Evolutionary conservation across 768 basidiomycete genomes (phyloP).

Genomic region (Leccinum disarticulatum): DNA sequence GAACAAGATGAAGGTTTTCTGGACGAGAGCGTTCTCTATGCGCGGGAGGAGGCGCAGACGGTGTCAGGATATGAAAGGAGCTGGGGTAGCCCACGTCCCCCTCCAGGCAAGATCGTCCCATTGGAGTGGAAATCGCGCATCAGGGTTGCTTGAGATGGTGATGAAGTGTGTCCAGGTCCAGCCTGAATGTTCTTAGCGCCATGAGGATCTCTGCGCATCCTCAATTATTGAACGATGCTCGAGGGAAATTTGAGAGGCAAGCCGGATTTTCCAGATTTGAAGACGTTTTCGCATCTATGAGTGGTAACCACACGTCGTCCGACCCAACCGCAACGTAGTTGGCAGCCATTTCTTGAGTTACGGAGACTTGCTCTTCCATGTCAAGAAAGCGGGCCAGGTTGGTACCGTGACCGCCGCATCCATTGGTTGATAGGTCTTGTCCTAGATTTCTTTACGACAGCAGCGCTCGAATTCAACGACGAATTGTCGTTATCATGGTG

Average conservation of each 20-base stretch:
- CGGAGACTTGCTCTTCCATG: too few species aligned
- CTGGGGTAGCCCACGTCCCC: constrained; percentile 5
- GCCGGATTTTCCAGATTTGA: too few species aligned
- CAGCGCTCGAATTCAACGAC: too few species aligned
- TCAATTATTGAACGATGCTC: constrained; percentile 14
- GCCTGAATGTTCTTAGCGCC: constrained; percentile 15
- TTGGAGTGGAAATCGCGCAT: not conserved
- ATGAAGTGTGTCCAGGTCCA: constrained; percentile 19
- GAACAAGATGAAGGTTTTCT: not conserved
- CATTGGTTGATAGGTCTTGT: too few species aligned
- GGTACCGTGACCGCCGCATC: too few species aligned
- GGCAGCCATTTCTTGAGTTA: too few species aligned
- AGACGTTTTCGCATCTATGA: too few species aligned
- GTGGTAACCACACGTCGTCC: too few species aligned
- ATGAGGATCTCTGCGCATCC: constrained; percentile 21
- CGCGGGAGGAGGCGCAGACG: constrained; percentile 5
- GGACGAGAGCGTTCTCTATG: constrained; percentile 1
- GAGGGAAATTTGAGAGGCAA: constrained; percentile 1
- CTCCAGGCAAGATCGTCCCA: not conserved
- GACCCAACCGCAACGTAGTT: too few species aligned
- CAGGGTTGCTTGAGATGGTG: not conserved
- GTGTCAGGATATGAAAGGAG: constrained; percentile 10
- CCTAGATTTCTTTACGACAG: too few species aligned
- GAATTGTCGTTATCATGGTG: too few species aligned
- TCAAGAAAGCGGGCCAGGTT: too few species aligned